Evolutionary conservation across 495 filamentous ascomycete genomes (phyloP), one percentile per base, ranked within the genome.

Genomic region (Immersiella caudata): DNA sequence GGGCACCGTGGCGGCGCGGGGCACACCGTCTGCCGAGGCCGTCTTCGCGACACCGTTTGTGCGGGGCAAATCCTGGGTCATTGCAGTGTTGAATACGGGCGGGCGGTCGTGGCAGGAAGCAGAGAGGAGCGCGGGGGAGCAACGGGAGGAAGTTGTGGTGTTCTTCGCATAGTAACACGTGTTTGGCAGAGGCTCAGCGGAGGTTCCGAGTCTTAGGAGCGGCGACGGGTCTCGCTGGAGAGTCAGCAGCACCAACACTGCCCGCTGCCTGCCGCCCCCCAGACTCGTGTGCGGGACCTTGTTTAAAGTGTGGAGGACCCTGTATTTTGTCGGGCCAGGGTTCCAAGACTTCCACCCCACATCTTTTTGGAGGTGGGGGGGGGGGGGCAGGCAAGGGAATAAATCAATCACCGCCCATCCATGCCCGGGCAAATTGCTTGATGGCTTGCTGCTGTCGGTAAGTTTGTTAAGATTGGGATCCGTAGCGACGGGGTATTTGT

Each of bases 31-130:
- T 22, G 65, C n/a, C 40, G 66, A 54, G 59, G 59, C 36, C 26
- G 25, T 29, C 16, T 51, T 55, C 16, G 57, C 60, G 57, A 62
- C 66, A 63, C 70, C 70, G 56, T 72, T 72, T 29, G 46, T 54
- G 60, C 65, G 33, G 60, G 56, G 64, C 49, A 20, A 27, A 20
- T 67, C 70, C n/a, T 72, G 64, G 33, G 67, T 71, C 67, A 71
- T 71, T 62, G 62, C 67, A 27, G 58, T 27, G 62, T 50, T 40
- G n/a, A 52, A 56, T 50, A 65, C 56, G 60, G 36, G 57, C 29
- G 22, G 40, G 24, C 40, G 20, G 29, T 21, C 14, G 59, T 35
- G 21, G 27, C 36, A 24, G 35, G 24, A 8, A 27, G 60, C 25
- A 24, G 25, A 11, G 49, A 52, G 14, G 46, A 49, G 49, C 21